phyloP scores from a whole-genome alignment of 2,329 filamentous ascomycete genomes.

The Xylaria sp. region DNA sequence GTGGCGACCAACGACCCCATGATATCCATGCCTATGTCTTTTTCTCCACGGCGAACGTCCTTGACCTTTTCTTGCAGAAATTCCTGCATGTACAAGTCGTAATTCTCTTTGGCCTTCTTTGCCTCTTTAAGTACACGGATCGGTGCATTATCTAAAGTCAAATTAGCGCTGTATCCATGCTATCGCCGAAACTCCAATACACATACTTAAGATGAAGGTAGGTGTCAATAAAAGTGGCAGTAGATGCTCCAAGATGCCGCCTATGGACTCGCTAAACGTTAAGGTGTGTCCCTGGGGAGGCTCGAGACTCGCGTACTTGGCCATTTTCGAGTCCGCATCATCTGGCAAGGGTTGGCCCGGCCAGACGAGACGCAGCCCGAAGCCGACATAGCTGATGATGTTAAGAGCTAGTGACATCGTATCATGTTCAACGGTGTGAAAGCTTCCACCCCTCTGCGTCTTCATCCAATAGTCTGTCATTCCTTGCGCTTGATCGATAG shows the following conservation, averaged over 20 bases:
- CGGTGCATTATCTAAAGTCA: slow-evolving; percentile 47
- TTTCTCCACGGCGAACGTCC: slow-evolving; percentile 44
- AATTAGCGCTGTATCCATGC: slow-evolving; percentile 14
- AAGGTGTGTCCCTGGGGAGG: slow-evolving; percentile 61
- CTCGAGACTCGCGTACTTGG: slow-evolving; percentile 53
- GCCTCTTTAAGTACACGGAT: slow-evolving; percentile 57
- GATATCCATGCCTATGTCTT: slow-evolving; percentile 58
- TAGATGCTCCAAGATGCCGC: slow-evolving; percentile 66
- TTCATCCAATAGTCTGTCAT: slow-evolving; percentile 64
- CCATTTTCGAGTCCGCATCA: slow-evolving; percentile 50
- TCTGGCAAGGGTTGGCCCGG: slow-evolving; percentile 62
- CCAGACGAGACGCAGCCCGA: slow-evolving; percentile 67
- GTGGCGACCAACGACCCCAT: slow-evolving; percentile 57
- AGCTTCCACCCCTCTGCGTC: slow-evolving; percentile 49
- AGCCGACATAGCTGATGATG: slow-evolving; percentile 71
- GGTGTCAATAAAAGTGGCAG: slow-evolving; percentile 66
- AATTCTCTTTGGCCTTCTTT: slow-evolving; percentile 64
- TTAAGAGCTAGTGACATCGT: slow-evolving; percentile 67
- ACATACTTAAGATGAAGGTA: slow-evolving; percentile 57
- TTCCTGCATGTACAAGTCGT: slow-evolving; percentile 72
- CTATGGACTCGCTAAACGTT: slow-evolving; percentile 69
- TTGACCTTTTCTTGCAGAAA: slow-evolving; percentile 66
- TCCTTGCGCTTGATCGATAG: slow-evolving; percentile 65
- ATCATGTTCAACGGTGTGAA: slow-evolving; percentile 65
- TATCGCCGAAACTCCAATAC: neutral